Conservation (phyloP, 768 basidiomycete species). For the Guyanaporus albipodus region DNA sequence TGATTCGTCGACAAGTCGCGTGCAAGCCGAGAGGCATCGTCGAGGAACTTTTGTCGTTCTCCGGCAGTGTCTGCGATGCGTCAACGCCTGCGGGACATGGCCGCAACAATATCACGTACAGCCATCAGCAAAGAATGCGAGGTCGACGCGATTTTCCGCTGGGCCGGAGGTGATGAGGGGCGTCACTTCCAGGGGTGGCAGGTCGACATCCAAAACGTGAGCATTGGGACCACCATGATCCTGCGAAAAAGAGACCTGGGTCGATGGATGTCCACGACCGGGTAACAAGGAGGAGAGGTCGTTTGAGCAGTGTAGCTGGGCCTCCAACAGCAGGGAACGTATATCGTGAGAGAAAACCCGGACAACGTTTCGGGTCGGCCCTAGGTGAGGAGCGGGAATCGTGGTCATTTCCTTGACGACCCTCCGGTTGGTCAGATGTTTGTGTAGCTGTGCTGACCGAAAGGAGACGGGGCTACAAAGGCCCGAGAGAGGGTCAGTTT, state of each 20-base stretch:
- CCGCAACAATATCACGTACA: constrained; percentile 43
- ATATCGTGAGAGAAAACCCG: constrained; percentile 21
- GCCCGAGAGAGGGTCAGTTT: constrained; percentile 13
- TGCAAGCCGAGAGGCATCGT: constrained; percentile 63
- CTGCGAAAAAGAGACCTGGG: constrained; percentile 12
- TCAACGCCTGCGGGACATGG: not conserved
- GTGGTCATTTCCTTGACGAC: constrained; percentile 10
- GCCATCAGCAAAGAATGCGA: constrained; percentile 77
- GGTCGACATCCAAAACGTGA: constrained; percentile 6
- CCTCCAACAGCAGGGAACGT: constrained; percentile 12
- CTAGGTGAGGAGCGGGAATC: constrained; percentile 10
- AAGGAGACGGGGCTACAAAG: constrained; percentile 20
- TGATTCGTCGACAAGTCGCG: constrained; percentile 68
- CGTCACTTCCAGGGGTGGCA: constrained; percentile 49
- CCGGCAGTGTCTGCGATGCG: constrained; percentile 43
- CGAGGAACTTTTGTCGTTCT: constrained; percentile 61
- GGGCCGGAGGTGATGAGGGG: constrained; percentile 61
- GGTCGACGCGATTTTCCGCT: constrained; percentile 61
- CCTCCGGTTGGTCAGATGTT: constrained; percentile 10
- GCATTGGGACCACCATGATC: not conserved
- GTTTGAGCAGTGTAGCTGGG: constrained; percentile 23
- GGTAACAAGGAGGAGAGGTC: constrained; percentile 14
- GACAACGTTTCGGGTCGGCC: constrained; percentile 7
- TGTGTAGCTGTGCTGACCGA: constrained; percentile 18
- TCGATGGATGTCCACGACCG: not conserved